These are phyloP conservation scores for Talaromyces rugulosus DNA, from an alignment of 2,329 filamentous ascomycete genomes.

Conservation along the genomic window DNA sequence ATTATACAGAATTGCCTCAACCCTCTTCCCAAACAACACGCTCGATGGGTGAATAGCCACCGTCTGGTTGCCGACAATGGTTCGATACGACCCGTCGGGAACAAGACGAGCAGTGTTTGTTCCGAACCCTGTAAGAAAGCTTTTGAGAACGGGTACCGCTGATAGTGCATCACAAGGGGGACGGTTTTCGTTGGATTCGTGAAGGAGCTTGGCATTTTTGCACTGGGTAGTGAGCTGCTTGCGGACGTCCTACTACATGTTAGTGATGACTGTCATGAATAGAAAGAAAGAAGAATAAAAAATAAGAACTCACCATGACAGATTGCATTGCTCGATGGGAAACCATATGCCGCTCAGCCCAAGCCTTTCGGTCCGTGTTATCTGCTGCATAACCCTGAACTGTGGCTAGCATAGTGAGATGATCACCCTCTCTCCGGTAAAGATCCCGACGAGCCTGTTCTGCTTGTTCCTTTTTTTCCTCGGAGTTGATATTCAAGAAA, in stretches of 20 bases:
- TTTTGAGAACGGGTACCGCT: constrained; percentile 51
- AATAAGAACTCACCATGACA: constrained; percentile 51
- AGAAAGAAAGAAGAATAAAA: no score
- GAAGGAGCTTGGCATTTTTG: constrained; percentile 43
- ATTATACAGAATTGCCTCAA: constrained; percentile 61
- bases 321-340: constrained; percentile 62
- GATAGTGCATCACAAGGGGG: constrained; percentile 20
- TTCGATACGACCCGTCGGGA: constrained; percentile 59
- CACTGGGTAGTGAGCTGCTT: constrained; percentile 59
- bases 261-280: neutral
- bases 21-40: constrained; percentile 56
- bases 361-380: constrained; percentile 54
- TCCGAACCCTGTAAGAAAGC: constrained; percentile 56
- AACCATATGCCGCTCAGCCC: constrained; percentile 57
- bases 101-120: constrained; percentile 58
- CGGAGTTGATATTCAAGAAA: constrained; percentile 56
- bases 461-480: constrained; percentile 58
- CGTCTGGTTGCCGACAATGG: constrained; percentile 57
- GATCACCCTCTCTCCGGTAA: constrained; percentile 59
- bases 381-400: constrained; percentile 59
- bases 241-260: constrained; percentile 47
- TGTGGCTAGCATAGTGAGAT: constrained; percentile 58
- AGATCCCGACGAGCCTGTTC: constrained; percentile 53
- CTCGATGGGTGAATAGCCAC: constrained; percentile 61
- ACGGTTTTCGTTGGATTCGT: constrained; percentile 23